Base-by-base conservation (phyloP, 2,329 filamentous ascomycete species). In the Colletotrichum lini region DNA sequence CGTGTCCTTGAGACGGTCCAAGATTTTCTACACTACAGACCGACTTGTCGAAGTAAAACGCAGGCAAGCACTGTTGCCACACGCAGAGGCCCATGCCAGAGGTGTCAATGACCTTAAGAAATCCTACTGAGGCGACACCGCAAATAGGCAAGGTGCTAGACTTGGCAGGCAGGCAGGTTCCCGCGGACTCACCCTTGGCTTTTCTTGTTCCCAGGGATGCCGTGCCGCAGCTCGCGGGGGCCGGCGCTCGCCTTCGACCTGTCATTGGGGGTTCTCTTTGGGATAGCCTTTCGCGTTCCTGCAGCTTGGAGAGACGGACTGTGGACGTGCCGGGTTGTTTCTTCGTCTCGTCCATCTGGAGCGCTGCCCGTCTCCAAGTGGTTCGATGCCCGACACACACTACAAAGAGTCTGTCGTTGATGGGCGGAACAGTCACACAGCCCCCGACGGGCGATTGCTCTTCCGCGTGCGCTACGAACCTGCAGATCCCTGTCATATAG, bases 391-490 rank as follows among this genome's bases (percentile, higher is more conserved):
- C 16, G 45, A 35, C 18, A 21, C 47, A 30, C 26, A 52, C 35
- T 13, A 53, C 18, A 16, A 61, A 44, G 21, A 4, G 35, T 44
- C 42, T 53, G 21, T 30, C 26, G 59, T 42, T 62, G 60, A 16
- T 42, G 35, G 40, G 21, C 13, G 15, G 16, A 44, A 65, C 45
- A 26, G 38, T 40, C 21, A 66, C 60, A 58, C 38, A 64, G 50
- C 60, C 52, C 44, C 65, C 60, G 30, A 45, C 44, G 30, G 40
- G 35, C 64, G 26, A 26, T n/a, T n/a, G 35, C 35, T 26, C 35
- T 44, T 49, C 59, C 58, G 52, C 35, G 21, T 56, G 66, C 66
- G 53, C 66, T 60, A 59, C 38, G 60, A 45, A 57, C 52, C 44
- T 30, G 66, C 66, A 64, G 65, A 23, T 30, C n/a, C 21, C 38